Conservation (phyloP, 2,329 filamentous ascomycete genomes). For the Colletotrichum acutatum region DNA sequence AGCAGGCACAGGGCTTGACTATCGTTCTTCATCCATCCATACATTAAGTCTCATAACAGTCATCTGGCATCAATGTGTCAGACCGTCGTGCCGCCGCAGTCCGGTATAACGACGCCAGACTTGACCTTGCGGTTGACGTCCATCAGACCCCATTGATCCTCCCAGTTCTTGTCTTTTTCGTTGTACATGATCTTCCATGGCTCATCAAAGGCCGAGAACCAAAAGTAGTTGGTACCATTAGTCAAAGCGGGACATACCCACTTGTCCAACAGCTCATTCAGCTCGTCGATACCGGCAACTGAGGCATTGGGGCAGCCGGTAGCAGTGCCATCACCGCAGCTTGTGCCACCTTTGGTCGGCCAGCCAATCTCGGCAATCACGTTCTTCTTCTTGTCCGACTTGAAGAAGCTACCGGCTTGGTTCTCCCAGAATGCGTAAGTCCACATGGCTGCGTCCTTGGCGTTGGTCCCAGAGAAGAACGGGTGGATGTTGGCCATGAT, state of each 20-base stretch:
- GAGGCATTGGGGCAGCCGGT: slow-evolving; percentile 71
- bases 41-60: not conserved
- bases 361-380: slow-evolving; percentile 93
- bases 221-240: slow-evolving; percentile 94
- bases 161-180: slow-evolving; percentile 77
- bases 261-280: slow-evolving; percentile 87
- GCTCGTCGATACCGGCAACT: slow-evolving; percentile 80
- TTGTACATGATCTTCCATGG: slow-evolving; percentile 91
- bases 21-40: slow-evolving; percentile 15
- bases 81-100: slow-evolving; percentile 82
- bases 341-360: slow-evolving; percentile 83
- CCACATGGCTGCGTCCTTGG: slow-evolving; percentile 78
- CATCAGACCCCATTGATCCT: slow-evolving; percentile 96
- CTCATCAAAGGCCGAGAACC: slow-evolving; percentile 98
- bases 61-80: slow-evolving; percentile 36
- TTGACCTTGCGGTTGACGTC: slow-evolving; percentile 88
- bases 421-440: slow-evolving; percentile 84
- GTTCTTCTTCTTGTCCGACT: slow-evolving; percentile 72
- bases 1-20: slow-evolving; percentile 6
- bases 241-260: slow-evolving; percentile 85
- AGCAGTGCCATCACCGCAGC: slow-evolving; percentile 40
- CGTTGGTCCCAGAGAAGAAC: slow-evolving; percentile 86
- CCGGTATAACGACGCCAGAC: slow-evolving; percentile 83
- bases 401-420: slow-evolving; percentile 74
- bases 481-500: slow-evolving; percentile 98